Evolutionary conservation across 495 filamentous ascomycete genomes (phyloP), one percentile per base, ranked within the genome.

Genomic region (Penicillium turbatum): DNA sequence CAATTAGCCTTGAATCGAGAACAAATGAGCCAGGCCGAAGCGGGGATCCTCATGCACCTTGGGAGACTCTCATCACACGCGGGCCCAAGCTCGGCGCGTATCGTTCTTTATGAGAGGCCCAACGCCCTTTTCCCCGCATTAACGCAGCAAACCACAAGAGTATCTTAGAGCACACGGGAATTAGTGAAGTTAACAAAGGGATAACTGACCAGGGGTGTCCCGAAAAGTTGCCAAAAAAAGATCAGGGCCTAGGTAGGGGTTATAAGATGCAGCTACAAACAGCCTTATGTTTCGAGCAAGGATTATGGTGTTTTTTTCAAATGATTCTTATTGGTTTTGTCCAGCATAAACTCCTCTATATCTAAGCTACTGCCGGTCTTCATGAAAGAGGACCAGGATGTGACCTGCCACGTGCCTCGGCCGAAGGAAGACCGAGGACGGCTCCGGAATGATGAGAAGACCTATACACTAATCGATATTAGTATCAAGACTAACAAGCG

Each of bases 31-130:
- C 13, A 41, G 44, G 41, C 29, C 29, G 47, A 29, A 56, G 56
- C 47, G 61, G 59, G 59, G 56, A 54, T 51, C 26, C 13, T 40
- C 62, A 62, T 67, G 64, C 64, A 62, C 35, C 51, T 58, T 53
- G 19, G 7, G 30, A 40, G 48, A 16, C 58, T 52, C 62, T 60
- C 64, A 62, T 67, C 64, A 67, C 64, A 67, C 52, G 24, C 52
- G 48, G 61, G 36, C 43, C 56, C 56, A 27, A 38, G 59, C 35
- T 51, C 48, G 48, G 64, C 64, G 64, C 64, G 49, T 67, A 67
- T 62, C 48, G 51, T 48, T 52, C 37, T 42, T 27, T 53, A 48
- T 67, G 61, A 67, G 54, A 65, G 64, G 64, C 49, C 47, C 52
- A 55, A 44, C 7, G n/a, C 50, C 24, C 26, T 17, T 45, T 35